A percentile compares a stretch with the other conserved stretches of the same genome.
Conservation (phyloP, 2,329 filamentous ascomycete genomes). For the Alternaria infectoria region DNA sequence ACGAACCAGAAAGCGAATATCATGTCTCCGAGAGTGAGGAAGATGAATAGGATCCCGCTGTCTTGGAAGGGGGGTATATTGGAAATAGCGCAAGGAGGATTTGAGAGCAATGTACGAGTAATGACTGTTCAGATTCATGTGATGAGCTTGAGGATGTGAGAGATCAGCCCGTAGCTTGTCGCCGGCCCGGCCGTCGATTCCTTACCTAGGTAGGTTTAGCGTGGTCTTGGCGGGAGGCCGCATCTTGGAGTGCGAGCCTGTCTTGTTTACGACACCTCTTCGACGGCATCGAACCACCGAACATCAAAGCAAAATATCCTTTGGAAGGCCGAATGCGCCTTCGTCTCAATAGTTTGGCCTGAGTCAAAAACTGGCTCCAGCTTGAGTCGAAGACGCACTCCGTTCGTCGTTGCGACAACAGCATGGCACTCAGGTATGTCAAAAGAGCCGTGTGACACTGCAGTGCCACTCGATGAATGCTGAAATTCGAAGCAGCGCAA, state of each 20-base stretch:
- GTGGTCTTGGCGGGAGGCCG: not conserved
- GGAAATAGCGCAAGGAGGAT: not conserved
- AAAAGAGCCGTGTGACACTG: not conserved
- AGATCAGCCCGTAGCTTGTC: not conserved
- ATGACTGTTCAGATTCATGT: not conserved
- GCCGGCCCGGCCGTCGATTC: not conserved
- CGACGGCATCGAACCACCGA: not conserved
- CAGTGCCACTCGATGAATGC: not conserved
- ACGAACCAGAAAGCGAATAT: not conserved
- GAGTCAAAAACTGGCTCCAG: not conserved
- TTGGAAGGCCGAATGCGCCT: not conserved
- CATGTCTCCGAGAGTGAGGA: not conserved
- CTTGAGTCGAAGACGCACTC: not conserved
- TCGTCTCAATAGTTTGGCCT: not conserved
- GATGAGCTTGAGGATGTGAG: not conserved
- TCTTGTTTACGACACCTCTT: not conserved
- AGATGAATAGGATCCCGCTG: not conserved
- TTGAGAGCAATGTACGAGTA: not conserved
- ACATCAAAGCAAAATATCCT: not conserved
- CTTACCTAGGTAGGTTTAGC: not conserved
- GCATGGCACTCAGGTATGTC: not conserved
- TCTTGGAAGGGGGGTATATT: accelerated
- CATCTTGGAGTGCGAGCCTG: not conserved
- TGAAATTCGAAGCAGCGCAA: not conserved
- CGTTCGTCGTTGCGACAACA: not conserved